A percentile compares a stretch with the other conserved stretches of the same genome.
Conservation (phyloP, 2,329 filamentous ascomycete species). For the Alternaria ventricosa region DNA sequence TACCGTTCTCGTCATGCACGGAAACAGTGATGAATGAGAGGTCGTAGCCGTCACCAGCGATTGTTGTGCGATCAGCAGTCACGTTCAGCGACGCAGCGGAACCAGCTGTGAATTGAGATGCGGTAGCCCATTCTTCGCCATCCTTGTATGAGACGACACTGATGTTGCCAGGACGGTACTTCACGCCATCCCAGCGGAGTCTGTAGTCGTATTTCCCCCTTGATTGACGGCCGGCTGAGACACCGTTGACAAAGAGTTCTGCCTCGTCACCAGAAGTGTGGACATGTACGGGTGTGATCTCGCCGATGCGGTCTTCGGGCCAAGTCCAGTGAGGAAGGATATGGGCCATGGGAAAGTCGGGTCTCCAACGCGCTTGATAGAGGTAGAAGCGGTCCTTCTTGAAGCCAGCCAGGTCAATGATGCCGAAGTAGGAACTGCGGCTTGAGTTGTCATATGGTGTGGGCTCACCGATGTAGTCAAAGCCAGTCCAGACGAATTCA, state of each 20-base stretch:
- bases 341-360: constrained; percentile 58
- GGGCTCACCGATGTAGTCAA: constrained; percentile 60
- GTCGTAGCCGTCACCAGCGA: constrained; percentile 54
- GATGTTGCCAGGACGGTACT: constrained; percentile 58
- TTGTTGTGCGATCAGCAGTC: constrained; percentile 50
- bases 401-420: constrained; percentile 65
- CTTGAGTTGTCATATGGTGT: constrained; percentile 57
- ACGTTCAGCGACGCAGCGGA: constrained; percentile 48
- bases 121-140: constrained; percentile 56
- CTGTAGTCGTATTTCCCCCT: constrained; percentile 52
- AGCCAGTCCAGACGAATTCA: constrained; percentile 62
- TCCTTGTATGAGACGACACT: constrained; percentile 58
- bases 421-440: constrained; percentile 63
- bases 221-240: constrained; percentile 53
- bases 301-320: constrained; percentile 52
- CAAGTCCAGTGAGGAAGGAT: constrained; percentile 65
- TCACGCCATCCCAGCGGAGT: constrained; percentile 61
- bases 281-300: constrained; percentile 62
- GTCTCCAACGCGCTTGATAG: constrained; percentile 62
- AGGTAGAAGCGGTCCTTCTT: constrained; percentile 63
- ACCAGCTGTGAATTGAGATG: constrained; percentile 53
- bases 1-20: constrained; percentile 55
- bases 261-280: constrained; percentile 61
- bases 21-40: constrained; percentile 56
- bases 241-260: constrained; percentile 62